phyloP scores from a whole-genome alignment of 1,284 basidiomycete species.

The Earliella scabrosa region DNA sequence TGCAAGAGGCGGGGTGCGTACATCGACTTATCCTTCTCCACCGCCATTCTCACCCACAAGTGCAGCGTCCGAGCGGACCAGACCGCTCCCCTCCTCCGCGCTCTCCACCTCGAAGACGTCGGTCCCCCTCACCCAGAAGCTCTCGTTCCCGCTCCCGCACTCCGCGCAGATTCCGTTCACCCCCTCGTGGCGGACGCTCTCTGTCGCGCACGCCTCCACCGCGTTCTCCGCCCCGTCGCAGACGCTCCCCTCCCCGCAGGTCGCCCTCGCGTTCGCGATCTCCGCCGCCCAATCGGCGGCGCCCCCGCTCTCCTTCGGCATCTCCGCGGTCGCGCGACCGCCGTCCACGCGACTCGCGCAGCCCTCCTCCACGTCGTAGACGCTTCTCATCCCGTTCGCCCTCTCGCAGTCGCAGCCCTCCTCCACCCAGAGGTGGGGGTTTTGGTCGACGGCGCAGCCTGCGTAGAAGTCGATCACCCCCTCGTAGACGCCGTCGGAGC shows the following conservation, averaged over 20 bases:
- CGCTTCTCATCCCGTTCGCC: constrained; percentile 48
- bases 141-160: constrained; percentile 28
- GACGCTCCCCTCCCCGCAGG: constrained; percentile 26
- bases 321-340: constrained; percentile 44
- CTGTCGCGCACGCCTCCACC: constrained; percentile 30
- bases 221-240: constrained; percentile 23
- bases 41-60: constrained; percentile 18
- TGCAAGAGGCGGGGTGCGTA: constrained; percentile 46
- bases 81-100: constrained; percentile 37
- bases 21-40: constrained; percentile 14
- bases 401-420: constrained; percentile 34
- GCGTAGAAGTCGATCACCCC: constrained; percentile 41
- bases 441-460: constrained; percentile 30
- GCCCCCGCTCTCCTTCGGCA: constrained; percentile 51
- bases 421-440: constrained; percentile 21
- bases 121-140: constrained; percentile 36
- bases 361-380: constrained; percentile 60
- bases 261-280: constrained; percentile 36
- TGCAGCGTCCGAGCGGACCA: constrained; percentile 46
- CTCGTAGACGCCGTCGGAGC: constrained; percentile 39
- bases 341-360: constrained; percentile 51
- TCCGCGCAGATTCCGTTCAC: constrained; percentile 3
- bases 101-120: constrained; percentile 35
- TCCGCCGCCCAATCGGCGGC: constrained; percentile 47
- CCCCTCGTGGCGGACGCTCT: constrained; percentile 25